These are phyloP conservation scores for Pythium aquatile DNA, from an alignment of 352 stramenopile genomes.

Conservation along the genomic window DNA sequence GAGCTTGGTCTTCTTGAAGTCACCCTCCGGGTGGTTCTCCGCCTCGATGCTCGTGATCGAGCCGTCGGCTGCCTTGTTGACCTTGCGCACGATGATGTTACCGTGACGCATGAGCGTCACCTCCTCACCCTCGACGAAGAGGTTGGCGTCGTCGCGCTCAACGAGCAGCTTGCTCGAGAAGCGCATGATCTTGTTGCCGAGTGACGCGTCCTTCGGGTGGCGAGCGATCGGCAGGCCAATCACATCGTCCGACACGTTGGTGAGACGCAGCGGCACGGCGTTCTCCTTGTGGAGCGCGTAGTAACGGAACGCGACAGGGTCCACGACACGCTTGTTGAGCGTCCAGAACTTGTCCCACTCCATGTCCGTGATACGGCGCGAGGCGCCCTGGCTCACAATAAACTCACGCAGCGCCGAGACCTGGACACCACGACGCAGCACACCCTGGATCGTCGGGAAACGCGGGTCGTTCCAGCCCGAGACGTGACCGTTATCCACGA, in stretches of 20 bases:
- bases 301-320: slow-evolving; percentile 94
- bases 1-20: slow-evolving; percentile 96
- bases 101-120: slow-evolving; percentile 98
- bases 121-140: slow-evolving; percentile 94
- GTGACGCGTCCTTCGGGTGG: slow-evolving; percentile 78
- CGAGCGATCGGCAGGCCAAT: slow-evolving; percentile 62
- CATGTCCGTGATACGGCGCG: slow-evolving; percentile 97
- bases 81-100: slow-evolving; percentile 85
- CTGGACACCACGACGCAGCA: slow-evolving; percentile 95
- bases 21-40: slow-evolving; percentile 71
- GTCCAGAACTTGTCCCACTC: slow-evolving; percentile 99
- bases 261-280: slow-evolving; percentile 88
- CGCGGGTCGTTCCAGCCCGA: slow-evolving; percentile 97
- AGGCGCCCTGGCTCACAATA: slow-evolving; percentile 97
- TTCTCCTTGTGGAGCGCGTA: slow-evolving; percentile 94
- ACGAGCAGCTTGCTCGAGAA: slow-evolving; percentile 91
- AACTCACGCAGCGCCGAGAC: slow-evolving; percentile 95
- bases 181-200: slow-evolving; percentile 87
- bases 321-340: slow-evolving; percentile 98
- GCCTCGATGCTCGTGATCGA: slow-evolving; percentile 64
- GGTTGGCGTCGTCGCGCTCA: slow-evolving; percentile 93
- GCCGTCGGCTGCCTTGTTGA: slow-evolving; percentile 56
- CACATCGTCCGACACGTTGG: slow-evolving; percentile 62
- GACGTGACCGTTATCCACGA: slow-evolving; percentile 97
- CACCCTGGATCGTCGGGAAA: slow-evolving; percentile 98